These are phyloP conservation scores for Chlorella sp. DNA, from an alignment of 139 green algal species.

Conservation along the genomic window DNA sequence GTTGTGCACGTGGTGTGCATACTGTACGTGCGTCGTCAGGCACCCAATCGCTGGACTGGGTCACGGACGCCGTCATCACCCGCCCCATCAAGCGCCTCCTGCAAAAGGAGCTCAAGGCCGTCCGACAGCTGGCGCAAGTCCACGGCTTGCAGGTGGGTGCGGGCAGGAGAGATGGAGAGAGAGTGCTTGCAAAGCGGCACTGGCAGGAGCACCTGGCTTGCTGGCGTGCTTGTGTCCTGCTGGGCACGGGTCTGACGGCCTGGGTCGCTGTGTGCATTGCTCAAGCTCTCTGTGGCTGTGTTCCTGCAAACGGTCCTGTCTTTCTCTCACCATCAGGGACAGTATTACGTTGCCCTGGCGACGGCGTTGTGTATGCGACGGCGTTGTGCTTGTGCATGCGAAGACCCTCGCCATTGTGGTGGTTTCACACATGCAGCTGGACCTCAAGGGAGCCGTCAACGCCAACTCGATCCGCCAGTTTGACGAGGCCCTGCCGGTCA, in stretches of 20 bases:
- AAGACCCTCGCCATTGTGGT: background rate
- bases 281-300: background rate
- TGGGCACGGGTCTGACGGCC: background rate
- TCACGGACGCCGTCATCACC: constrained; percentile 1
- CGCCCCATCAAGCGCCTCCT: constrained; percentile 1
- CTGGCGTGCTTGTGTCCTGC: background rate
- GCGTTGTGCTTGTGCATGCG: no score
- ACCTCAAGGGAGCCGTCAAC: background rate
- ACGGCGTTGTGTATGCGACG: no score
- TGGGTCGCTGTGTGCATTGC: background rate
- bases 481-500: constrained; percentile 4
- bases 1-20: background rate
- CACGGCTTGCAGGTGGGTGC: background rate
- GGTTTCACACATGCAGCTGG: background rate
- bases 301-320: background rate
- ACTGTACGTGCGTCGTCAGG: background rate
- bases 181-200: background rate
- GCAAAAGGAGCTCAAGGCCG: constrained; percentile 2
- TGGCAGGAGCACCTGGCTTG: background rate
- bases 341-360: no score
- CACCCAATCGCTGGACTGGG: background rate
- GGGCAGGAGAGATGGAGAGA: background rate
- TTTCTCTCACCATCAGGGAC: background rate
- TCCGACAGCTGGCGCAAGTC: background rate
- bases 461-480: background rate